These are phyloP conservation scores for Orbilia ellipsospora DNA, from an alignment of 2,329 filamentous ascomycete genomes.

Conservation along the genomic window DNA sequence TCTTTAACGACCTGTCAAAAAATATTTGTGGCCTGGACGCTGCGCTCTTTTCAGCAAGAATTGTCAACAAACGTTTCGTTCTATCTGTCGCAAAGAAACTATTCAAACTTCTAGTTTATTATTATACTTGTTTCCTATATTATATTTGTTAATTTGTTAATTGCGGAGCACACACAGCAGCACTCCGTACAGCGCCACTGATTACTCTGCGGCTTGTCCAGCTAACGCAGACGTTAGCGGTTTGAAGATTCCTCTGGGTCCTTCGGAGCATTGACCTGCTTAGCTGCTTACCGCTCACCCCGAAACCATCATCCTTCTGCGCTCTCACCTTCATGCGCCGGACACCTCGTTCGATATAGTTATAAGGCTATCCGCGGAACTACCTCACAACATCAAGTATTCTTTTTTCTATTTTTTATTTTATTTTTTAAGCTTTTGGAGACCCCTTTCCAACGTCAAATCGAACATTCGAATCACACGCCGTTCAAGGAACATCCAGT, in stretches of 20 bases:
- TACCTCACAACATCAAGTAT: no score
- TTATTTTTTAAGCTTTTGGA: background rate
- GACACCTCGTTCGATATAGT: slow-evolving; percentile 6
- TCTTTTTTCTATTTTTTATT: no score
- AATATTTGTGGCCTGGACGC: slow-evolving; percentile 9
- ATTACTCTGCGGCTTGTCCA: slow-evolving; percentile 41
- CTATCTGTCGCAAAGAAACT: slow-evolving; percentile 19
- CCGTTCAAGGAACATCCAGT: background rate
- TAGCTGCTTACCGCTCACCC: slow-evolving; percentile 38
- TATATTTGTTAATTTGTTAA: slow-evolving; percentile 21
- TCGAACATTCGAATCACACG: background rate
- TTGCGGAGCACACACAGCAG: background rate
- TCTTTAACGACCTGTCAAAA: slow-evolving; percentile 10
- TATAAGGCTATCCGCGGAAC: no score
- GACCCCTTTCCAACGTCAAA: slow-evolving; percentile 1
- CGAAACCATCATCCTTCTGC: slow-evolving; percentile 31
- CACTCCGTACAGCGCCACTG: slow-evolving; percentile 8
- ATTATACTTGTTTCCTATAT: slow-evolving; percentile 6
- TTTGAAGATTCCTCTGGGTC: slow-evolving; percentile 38
- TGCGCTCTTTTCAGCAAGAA: background rate
- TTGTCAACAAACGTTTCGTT: slow-evolving; percentile 6
- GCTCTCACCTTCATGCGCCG: slow-evolving; percentile 47
- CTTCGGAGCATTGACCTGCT: slow-evolving; percentile 30
- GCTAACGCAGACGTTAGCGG: slow-evolving; percentile 43
- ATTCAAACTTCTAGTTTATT: slow-evolving; percentile 15